Conservation (phyloP, 2,329 filamentous ascomycete species). For the Nemania diffusa region DNA sequence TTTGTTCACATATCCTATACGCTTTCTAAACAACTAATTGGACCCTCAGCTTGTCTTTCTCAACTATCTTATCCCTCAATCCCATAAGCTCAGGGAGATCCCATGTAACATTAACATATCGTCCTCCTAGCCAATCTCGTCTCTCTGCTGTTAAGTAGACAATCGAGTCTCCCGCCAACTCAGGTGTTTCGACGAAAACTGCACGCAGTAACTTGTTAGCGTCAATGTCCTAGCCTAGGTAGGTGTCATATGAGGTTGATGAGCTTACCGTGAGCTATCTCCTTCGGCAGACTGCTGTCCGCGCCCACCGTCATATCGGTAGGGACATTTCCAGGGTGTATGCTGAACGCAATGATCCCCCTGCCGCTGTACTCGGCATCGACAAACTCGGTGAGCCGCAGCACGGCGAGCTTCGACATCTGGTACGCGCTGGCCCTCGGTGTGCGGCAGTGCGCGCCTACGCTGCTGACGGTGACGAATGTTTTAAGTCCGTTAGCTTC, state of each 20-base stretch:
- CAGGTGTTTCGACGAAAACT: slow-evolving; percentile 45
- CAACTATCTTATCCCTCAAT: slow-evolving; percentile 46
- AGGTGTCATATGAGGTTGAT: not conserved
- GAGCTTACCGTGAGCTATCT: slow-evolving; percentile 35
- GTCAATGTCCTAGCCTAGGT: not conserved
- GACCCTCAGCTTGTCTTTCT: slow-evolving; percentile 46
- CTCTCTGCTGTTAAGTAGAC: slow-evolving; percentile 47
- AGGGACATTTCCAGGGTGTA: slow-evolving; percentile 56
- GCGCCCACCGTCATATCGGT: slow-evolving; percentile 49
- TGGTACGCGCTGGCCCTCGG: slow-evolving; percentile 55
- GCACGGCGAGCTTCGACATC: slow-evolving; percentile 56
- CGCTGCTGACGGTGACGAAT: slow-evolving; percentile 56
- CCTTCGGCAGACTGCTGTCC: slow-evolving; percentile 17
- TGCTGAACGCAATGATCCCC: slow-evolving; percentile 53
- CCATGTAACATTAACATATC: slow-evolving; percentile 55
- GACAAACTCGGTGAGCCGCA: slow-evolving; percentile 59
- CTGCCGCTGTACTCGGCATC: slow-evolving; percentile 54
- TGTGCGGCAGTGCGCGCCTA: slow-evolving; percentile 50
- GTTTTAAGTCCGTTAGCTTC: slow-evolving; percentile 47
- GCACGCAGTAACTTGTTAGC: slow-evolving; percentile 9
- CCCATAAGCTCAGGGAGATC: slow-evolving; percentile 52
- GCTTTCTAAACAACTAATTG: slow-evolving; percentile 43
- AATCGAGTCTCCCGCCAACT: slow-evolving; percentile 46
- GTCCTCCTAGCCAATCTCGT: slow-evolving; percentile 49
- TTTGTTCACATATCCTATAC: no score